Percentiles rank a stretch among this genome's conserved stretches.
These are phyloP conservation scores for Suillus tomentosus DNA, from an alignment of 768 basidiomycete species.

Conservation along the genomic window DNA sequence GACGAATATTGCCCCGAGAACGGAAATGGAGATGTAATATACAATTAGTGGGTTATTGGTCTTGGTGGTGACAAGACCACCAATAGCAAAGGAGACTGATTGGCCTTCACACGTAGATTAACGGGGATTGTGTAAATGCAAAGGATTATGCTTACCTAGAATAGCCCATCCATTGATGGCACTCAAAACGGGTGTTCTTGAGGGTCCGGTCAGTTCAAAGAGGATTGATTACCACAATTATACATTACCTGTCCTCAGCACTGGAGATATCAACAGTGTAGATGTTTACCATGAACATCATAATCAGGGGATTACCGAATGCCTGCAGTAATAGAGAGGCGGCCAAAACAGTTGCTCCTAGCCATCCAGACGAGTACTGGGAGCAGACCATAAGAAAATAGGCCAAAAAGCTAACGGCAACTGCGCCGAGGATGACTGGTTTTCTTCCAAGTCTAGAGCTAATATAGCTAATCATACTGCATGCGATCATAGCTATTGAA, in stretches of 20 bases:
- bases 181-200: constrained; percentile 30
- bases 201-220: constrained; percentile 11
- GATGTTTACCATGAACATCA: constrained; percentile 26
- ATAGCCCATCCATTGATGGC: constrained; percentile 30
- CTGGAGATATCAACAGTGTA: constrained; percentile 31
- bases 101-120: constrained; percentile 19
- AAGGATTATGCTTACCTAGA: constrained; percentile 22
- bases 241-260: constrained; percentile 27
- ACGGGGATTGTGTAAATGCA: not conserved
- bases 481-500: constrained; percentile 26
- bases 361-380: constrained; percentile 18
- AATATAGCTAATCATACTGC: constrained; percentile 25
- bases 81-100: constrained; percentile 28
- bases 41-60: constrained; percentile 27
- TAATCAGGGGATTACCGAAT: constrained; percentile 14
- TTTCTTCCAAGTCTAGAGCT: constrained; percentile 32
- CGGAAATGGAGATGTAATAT: constrained; percentile 19
- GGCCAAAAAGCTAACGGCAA: constrained; percentile 16
- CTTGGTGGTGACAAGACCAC: constrained; percentile 32
- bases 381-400: constrained; percentile 21
- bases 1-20: constrained; percentile 22
- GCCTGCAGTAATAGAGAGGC: constrained; percentile 21
- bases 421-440: constrained; percentile 18
- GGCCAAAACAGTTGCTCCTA: constrained; percentile 21
- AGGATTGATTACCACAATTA: not conserved